These are phyloP conservation scores for Saccharomycopsis selenospora DNA, from an alignment of 805 yeast genomes.

Conservation along the genomic window DNA sequence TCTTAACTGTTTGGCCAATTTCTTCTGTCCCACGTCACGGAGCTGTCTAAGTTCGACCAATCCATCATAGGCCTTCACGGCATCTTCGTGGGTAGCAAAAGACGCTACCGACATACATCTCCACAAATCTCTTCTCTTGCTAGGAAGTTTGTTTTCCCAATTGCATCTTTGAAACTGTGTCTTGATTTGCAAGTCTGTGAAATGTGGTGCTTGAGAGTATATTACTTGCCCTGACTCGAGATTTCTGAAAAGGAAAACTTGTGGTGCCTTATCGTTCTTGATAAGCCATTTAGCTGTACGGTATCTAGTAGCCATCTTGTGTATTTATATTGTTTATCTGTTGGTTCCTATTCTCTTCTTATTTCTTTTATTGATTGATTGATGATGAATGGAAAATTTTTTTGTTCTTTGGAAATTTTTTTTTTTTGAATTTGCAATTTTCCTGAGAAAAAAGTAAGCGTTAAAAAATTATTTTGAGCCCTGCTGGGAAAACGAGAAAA, in stretches of 20 bases:
- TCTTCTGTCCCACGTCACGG: slow-evolving; percentile 56
- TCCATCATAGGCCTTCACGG: slow-evolving; percentile 67
- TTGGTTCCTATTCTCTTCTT: too few relatives aligned
- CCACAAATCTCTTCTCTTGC: slow-evolving; percentile 82
- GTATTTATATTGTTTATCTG: too few relatives aligned
- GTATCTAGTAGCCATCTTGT: slow-evolving; percentile 30
- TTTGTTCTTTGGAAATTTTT: too few relatives aligned
- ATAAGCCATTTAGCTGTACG: slow-evolving; percentile 54
- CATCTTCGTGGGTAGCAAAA: slow-evolving; percentile 50
- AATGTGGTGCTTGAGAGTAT: slow-evolving; percentile 75
- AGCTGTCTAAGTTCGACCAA: slow-evolving; percentile 65
- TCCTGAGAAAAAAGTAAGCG: too few relatives aligned
- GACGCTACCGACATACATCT: slow-evolving; percentile 80
- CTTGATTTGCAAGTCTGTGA: slow-evolving; percentile 33
- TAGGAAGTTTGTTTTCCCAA: slow-evolving; percentile 82
- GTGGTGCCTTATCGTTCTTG: slow-evolving; percentile 66
- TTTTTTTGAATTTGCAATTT: too few relatives aligned
- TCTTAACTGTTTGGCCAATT: slow-evolving; percentile 61
- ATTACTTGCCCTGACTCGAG: slow-evolving; percentile 84
- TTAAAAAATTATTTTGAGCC: too few relatives aligned
- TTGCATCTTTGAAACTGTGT: slow-evolving; percentile 74
- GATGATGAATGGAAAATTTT: too few relatives aligned
- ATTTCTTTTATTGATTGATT: too few relatives aligned
- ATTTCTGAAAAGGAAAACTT: slow-evolving; percentile 76
- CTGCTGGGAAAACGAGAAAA: too few relatives aligned